Percentiles rank a stretch among this genome's conserved stretches.
Conservation (phyloP, 1,284 basidiomycete genomes). For the Vanrija sp. region DNA sequence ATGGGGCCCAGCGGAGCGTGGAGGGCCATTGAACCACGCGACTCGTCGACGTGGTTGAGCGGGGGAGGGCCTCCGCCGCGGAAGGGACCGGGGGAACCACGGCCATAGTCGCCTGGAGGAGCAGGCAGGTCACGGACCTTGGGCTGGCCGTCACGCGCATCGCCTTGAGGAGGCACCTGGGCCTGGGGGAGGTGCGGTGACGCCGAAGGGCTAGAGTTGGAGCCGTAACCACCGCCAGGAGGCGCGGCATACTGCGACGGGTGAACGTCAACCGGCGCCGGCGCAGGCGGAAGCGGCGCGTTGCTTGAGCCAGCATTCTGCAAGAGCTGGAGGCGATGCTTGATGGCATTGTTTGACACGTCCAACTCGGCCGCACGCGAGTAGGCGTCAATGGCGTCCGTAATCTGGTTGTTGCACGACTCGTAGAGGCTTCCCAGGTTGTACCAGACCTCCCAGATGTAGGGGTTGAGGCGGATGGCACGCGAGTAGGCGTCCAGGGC, state of each 20-base stretch:
- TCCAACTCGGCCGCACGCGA: constrained; percentile 87
- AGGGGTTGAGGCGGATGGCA: constrained; percentile 96
- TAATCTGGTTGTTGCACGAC: constrained; percentile 98
- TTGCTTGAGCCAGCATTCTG: constrained; percentile 77
- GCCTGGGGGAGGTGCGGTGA: constrained; percentile 15
- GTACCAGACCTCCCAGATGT: constrained; percentile 99
- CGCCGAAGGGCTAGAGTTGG: constrained; percentile 19
- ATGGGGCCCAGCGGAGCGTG: constrained; percentile 75
- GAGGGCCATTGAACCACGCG: constrained; percentile 40
- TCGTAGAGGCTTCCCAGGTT: constrained; percentile 96
- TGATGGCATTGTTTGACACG: constrained; percentile 71
- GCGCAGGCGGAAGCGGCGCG: constrained; percentile 69
- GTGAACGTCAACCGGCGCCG: constrained; percentile 89
- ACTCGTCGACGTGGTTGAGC: constrained; percentile 41
- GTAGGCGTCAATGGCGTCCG: constrained; percentile 97
- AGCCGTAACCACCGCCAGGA: constrained; percentile 19
- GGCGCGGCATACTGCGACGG: constrained; percentile 79
- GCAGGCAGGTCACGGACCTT: constrained; percentile 38
- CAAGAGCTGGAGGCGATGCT: constrained; percentile 69
- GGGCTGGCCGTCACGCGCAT: constrained; percentile 7
- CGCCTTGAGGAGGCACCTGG: constrained; percentile 1
- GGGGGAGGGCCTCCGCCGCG: constrained; percentile 45
- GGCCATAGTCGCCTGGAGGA: constrained; percentile 17
- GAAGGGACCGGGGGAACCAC: constrained; percentile 34
- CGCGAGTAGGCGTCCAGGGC: constrained; percentile 97